Evolutionary conservation across 2,329 filamentous ascomycete genomes (phyloP).

Genomic region (Penicillium sp.): DNA sequence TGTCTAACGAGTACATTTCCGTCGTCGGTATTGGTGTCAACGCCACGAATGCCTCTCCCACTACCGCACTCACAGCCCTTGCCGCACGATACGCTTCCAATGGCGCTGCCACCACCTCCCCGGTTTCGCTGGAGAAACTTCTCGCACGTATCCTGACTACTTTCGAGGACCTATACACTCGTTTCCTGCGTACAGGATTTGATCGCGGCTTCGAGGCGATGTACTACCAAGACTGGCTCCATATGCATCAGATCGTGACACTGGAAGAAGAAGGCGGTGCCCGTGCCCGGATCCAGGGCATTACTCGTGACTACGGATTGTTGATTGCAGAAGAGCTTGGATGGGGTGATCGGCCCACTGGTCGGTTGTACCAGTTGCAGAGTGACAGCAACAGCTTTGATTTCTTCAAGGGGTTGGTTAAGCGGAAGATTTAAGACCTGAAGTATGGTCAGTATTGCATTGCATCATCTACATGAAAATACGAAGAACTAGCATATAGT

Average conservation of each 20-base stretch:
- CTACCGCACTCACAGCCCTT: constrained; percentile 79
- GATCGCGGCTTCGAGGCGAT: constrained; percentile 67
- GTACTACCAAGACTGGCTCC: constrained; percentile 85
- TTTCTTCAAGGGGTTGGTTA: constrained; percentile 86
- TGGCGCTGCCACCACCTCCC: constrained; percentile 56
- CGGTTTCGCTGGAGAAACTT: constrained; percentile 74
- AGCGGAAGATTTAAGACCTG: constrained; percentile 66
- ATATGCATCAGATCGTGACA: constrained; percentile 71
- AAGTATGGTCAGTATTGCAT: neutral
- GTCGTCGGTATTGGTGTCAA: constrained; percentile 88
- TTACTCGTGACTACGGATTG: constrained; percentile 89
- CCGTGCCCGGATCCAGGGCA: constrained; percentile 75
- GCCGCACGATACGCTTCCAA: constrained; percentile 49
- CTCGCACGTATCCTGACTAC: constrained; percentile 74
- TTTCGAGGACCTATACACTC: constrained; percentile 73
- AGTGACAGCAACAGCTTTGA: constrained; percentile 99
- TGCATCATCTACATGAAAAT: neutral
- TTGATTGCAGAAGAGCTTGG: constrained; percentile 80
- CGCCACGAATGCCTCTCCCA: constrained; percentile 77
- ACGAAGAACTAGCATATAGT: neutral
- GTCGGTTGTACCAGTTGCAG: constrained; percentile 78
- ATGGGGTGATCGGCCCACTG: constrained; percentile 69
- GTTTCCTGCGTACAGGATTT: constrained; percentile 76
- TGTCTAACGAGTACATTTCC: constrained; percentile 73
- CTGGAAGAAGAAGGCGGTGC: constrained; percentile 77